Percentiles rank a stretch among this genome's conserved stretches.
Conservation (phyloP, 768 basidiomycete species). For the Lepiota venenata region DNA sequence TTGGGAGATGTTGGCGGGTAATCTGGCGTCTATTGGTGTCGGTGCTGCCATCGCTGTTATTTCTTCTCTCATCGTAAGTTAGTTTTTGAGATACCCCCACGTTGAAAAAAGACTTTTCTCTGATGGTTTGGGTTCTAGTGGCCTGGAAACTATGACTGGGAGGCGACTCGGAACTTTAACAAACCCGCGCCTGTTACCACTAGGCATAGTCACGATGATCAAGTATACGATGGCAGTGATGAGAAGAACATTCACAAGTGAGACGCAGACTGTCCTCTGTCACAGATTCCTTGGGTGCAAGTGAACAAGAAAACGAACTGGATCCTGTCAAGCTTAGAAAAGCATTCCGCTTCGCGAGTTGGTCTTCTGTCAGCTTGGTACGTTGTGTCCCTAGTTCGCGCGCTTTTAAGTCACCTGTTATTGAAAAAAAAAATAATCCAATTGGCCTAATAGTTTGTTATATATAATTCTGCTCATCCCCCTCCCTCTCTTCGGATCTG, state of each 20-base stretch:
- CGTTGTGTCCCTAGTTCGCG: slow-evolving; percentile 18
- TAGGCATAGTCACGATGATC: slow-evolving; percentile 17
- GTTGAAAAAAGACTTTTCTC: background rate
- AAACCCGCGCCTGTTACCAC: slow-evolving; percentile 16
- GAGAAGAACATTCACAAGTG: slow-evolving; percentile 33
- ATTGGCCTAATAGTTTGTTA: slow-evolving; percentile 52
- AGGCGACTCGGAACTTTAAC: slow-evolving; percentile 77
- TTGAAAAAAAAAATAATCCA: too few relatives aligned
- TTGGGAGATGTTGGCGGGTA: slow-evolving; percentile 80
- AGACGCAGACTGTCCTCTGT: slow-evolving; percentile 23
- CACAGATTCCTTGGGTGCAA: slow-evolving; percentile 33
- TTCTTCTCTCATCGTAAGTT: slow-evolving; percentile 61
- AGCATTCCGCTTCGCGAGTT: slow-evolving; percentile 80
- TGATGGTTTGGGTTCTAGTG: slow-evolving; percentile 35
- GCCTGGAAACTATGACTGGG: slow-evolving; percentile 84
- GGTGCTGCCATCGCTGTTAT: slow-evolving; percentile 73
- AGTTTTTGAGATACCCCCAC: background rate
- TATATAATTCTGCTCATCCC: slow-evolving; percentile 78
- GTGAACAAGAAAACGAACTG: slow-evolving; percentile 51
- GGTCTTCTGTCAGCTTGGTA: slow-evolving; percentile 67
- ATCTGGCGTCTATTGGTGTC: slow-evolving; percentile 79
- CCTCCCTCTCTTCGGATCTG: slow-evolving; percentile 82
- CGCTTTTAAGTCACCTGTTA: background rate
- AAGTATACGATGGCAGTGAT: slow-evolving; percentile 30
- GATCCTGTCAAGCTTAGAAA: slow-evolving; percentile 62